Base-by-base conservation (phyloP, 495 filamentous ascomycete genomes). In the Cairneyella variabilis region DNA sequence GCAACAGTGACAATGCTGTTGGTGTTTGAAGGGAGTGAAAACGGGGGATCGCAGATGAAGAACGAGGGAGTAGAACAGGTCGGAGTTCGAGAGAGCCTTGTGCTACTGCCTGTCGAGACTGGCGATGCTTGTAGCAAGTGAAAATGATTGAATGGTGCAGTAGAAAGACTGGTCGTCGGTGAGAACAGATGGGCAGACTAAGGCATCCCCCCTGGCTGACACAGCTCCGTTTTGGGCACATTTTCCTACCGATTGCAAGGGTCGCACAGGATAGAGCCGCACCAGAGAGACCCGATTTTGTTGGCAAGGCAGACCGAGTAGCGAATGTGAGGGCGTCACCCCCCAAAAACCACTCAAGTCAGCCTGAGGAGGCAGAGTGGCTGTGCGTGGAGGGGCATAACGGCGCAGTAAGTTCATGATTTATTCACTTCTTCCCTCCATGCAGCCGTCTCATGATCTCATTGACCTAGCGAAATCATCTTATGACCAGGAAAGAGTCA, bases 291-390 rank as follows among this genome's bases (percentile, higher is more conserved):
- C 22, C 16, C 44, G 10, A 20, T 14, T 46, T 8, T 28, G 27
- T 28, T 48, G 17, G 46, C 46, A 32, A 49, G 46, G 46, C 46
- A 49, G 46, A 39, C 32, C 32, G 46, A 45, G 41, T 45, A 45
- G 21, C 18, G 27, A 17, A 21, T 14, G 27, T 20, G 21, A 14
- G 8, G 36, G 36, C 4, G 36, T 38, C 36, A 12, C 12, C 36
- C n/a, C n/a, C n/a, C n/a, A n/a, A n/a, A n/a, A n/a, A n/a, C n/a
- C n/a, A n/a, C 30, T 8, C 30, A 8, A 8, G 30, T 34, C 30
- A 8, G 14, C 14, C 30, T 34, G 8, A 16, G 17, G 38, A 20
- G 38, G 38, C 38, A 4, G 38, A 20, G 38, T 21, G 12, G 7
- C 30, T 41, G 38, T 7, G 0, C 2, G 17, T 3, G 23, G 38